Base-by-base conservation (phyloP, 2,329 filamentous ascomycete genomes). In the Massarina eburnea region DNA sequence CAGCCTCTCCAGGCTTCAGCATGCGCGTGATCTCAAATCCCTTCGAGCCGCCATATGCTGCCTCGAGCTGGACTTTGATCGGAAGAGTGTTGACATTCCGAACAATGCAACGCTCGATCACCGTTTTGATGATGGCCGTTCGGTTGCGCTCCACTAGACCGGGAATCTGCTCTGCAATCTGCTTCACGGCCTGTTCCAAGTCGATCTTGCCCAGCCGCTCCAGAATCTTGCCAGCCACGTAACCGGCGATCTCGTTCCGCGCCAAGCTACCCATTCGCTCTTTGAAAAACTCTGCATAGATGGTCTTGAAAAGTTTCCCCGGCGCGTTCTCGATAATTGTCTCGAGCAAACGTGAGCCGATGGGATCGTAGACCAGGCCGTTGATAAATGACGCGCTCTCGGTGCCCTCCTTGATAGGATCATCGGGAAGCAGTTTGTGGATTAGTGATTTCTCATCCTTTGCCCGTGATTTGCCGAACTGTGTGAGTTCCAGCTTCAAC, bases 331-430 rank as follows among this genome's bases (percentile, higher is more conserved):
- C 81, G 52, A 96, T 82, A 52, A 99, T 85, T 0, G 86, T 89
- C 73, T 99, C 94, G 18, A 97, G 78, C 2, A 99, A 78, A 35
- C 92, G 86, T 3, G 92, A 96, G 14, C 94, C 94, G 41, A 97
- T 85, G 1, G 87, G 80, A 63, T 97, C 91, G 70, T 96, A 97
- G 20, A 96, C 77, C 64, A 97, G 81, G 45, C 88, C 85, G 60
- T 88, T 91, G 65, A 97, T 80, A 64, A 97, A 96, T 14, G 82
- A 80, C 3, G 88, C 87, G 39, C 85, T 86, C 26, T 89, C 88
- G 1, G 82, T 82, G 14, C 83, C 82, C 51, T 92, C 86, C 22
- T 80, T 79, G 17, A 95, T 80, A 0, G 88, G 84, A 40, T 87
- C 89, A 40, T 88, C 91, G 0, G 91, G 91, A 1, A 96, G 76